These are phyloP conservation scores for Umbilicus rupestris DNA, from an alignment of 164 flowering plant genomes.

Conservation along the genomic window DNA sequence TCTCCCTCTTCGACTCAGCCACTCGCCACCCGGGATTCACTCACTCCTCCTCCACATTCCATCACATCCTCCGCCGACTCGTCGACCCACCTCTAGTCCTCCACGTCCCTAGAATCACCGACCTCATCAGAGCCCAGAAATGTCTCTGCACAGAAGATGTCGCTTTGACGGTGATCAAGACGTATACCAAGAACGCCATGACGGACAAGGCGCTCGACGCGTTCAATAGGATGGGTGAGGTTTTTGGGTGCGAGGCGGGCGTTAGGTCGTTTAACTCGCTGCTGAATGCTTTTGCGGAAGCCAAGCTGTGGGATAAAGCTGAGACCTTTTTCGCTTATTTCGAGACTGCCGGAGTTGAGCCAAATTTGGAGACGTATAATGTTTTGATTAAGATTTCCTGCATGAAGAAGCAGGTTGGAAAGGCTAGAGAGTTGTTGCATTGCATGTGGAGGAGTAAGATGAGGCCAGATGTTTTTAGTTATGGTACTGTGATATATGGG, in stretches of 20 bases:
- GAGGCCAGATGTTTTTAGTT: slow-evolving; percentile 43
- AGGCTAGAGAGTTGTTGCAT: slow-evolving; percentile 39
- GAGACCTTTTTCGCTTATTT: slow-evolving; percentile 51
- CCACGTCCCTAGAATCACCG: slow-evolving; percentile 37
- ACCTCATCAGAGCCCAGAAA: slow-evolving; percentile 35
- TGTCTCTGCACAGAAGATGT: slow-evolving; percentile 62
- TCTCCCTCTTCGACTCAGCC: slow-evolving; percentile 59
- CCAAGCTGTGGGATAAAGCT: slow-evolving; percentile 45
- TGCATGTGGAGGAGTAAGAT: slow-evolving; percentile 39
- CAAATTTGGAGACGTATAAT: slow-evolving; percentile 67
- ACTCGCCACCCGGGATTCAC: slow-evolving; percentile 27
- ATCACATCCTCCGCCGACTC: slow-evolving; percentile 57
- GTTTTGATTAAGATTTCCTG: slow-evolving; percentile 58
- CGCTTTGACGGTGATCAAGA: slow-evolving; percentile 44
- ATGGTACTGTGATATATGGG: slow-evolving; percentile 46
- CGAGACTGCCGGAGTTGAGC: slow-evolving; percentile 33
- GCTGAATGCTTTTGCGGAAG: slow-evolving; percentile 47
- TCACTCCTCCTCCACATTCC: slow-evolving; percentile 41
- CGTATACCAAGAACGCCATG: slow-evolving; percentile 41
- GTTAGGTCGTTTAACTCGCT: slow-evolving; percentile 55
- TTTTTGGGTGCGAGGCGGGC: slow-evolving; percentile 64
- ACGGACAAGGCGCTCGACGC: slow-evolving; percentile 44
- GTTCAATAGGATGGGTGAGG: slow-evolving; percentile 46
- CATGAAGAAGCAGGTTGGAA: slow-evolving; percentile 36
- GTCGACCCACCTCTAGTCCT: slow-evolving; percentile 25